Evolutionary conservation across 2,329 filamentous ascomycete species (phyloP).

Genomic region (Colletotrichum cereale): DNA sequence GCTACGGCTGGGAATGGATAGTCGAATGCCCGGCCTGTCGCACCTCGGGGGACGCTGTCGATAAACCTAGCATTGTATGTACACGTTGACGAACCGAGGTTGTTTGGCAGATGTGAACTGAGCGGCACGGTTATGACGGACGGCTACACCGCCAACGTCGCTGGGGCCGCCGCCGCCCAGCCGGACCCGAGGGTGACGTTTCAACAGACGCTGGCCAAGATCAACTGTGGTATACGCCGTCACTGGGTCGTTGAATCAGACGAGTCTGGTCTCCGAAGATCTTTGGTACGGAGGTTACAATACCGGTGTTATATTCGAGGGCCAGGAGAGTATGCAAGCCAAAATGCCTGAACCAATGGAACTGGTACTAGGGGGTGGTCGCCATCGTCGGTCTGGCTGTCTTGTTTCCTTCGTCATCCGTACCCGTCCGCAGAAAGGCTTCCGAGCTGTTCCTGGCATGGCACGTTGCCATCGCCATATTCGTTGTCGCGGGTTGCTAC

Average conservation of each 20-base stretch:
- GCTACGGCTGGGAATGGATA: no score
- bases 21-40: no score
- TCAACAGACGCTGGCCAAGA: neutral
- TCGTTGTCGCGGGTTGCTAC: constrained; percentile 55
- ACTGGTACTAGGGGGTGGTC: constrained; percentile 57
- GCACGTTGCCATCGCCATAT: constrained; percentile 54
- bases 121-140: constrained; percentile 32
- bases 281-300: neutral
- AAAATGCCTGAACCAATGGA: neutral
- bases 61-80: no score
- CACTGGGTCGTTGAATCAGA: neutral
- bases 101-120: no score
- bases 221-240: neutral
- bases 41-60: no score
- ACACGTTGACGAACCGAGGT: no score
- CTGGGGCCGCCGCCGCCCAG: neutral
- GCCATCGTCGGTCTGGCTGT: constrained; percentile 51
- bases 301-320: neutral
- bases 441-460: constrained; percentile 58
- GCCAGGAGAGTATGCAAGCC: neutral
- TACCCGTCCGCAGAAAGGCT: constrained; percentile 49
- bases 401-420: constrained; percentile 46
- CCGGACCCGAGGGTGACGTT: neutral
- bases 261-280: neutral
- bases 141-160: constrained; percentile 40